phyloP scores from a whole-genome alignment of 331 rosid genomes.

The Ulmus americana region DNA sequence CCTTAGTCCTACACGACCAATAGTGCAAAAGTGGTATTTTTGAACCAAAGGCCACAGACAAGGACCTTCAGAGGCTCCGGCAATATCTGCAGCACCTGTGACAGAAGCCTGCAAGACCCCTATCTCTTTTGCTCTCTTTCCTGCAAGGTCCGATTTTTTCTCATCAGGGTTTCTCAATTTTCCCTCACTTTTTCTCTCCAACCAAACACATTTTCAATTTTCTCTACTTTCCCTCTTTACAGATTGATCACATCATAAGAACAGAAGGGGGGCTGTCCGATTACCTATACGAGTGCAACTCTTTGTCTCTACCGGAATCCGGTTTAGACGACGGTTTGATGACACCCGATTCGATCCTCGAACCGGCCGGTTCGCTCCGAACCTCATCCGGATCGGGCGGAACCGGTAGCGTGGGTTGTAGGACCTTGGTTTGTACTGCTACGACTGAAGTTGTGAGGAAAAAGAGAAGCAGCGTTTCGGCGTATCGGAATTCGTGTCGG shows the following conservation, averaged over 20 bases:
- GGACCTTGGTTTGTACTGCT: constrained; percentile 58
- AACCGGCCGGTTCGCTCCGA: constrained; percentile 54
- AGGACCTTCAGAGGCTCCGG: constrained; percentile 59
- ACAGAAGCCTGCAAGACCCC: constrained; percentile 75
- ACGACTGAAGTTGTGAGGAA: constrained; percentile 70
- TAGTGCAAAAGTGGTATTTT: constrained; percentile 82
- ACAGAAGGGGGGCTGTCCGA: constrained; percentile 46
- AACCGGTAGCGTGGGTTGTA: constrained; percentile 37
- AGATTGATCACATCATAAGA: constrained; percentile 50
- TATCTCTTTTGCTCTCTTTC: constrained; percentile 74
- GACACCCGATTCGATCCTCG: constrained; percentile 76
- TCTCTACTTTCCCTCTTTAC: neutral
- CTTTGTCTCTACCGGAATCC: constrained; percentile 52
- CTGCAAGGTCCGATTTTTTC: constrained; percentile 64
- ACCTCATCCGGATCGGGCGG: constrained; percentile 70
- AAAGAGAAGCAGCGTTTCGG: constrained; percentile 40
- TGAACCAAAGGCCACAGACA: constrained; percentile 65
- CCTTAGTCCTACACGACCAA: constrained; percentile 75
- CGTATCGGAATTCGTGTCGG: constrained; percentile 36
- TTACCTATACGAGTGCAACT: constrained; percentile 58
- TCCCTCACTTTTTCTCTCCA: neutral
- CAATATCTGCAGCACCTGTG: constrained; percentile 71
- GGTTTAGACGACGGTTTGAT: constrained; percentile 48
- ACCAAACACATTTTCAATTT: neutral
- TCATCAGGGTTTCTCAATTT: constrained; percentile 12